phyloP scores from a whole-genome alignment of 73 alveolate genomes.

The Stentor coeruleus region DNA sequence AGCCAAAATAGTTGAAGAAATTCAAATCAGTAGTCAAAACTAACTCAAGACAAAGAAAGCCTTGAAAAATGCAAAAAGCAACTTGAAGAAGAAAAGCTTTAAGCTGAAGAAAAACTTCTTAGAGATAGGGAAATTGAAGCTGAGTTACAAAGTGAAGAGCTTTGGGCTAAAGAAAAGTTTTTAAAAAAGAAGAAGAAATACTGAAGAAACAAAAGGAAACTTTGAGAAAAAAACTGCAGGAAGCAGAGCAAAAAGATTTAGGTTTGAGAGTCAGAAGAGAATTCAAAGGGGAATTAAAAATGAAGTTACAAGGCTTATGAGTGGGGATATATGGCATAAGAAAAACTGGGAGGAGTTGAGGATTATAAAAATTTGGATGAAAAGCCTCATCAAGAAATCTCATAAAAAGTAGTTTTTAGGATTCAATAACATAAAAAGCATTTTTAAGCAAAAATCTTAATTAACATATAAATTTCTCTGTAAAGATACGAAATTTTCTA shows the following conservation, averaged over 20 bases:
- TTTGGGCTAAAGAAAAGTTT: neutral
- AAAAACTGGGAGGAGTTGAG: constrained; percentile 20
- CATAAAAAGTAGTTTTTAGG: too few species aligned
- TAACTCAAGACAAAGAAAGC: neutral
- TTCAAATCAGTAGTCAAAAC: neutral
- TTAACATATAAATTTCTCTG: too few species aligned
- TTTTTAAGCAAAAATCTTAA: too few species aligned
- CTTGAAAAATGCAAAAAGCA: constrained; percentile 6
- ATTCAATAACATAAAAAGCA: too few species aligned
- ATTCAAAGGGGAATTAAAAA: neutral
- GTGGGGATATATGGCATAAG: constrained; percentile 8
- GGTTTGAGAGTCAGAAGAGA: neutral
- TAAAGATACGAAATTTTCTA: neutral
- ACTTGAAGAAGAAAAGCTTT: constrained; percentile 4
- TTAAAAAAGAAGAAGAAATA: neutral
- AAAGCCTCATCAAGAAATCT: too few species aligned
- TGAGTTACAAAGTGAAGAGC: constrained; percentile 5
- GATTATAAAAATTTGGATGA: neutral
- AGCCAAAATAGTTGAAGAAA: neutral
- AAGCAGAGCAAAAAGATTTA: constrained; percentile 14
- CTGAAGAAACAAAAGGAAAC: neutral
- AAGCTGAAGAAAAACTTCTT: neutral
- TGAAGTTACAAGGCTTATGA: constrained; percentile 20
- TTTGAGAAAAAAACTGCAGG: constrained; percentile 7
- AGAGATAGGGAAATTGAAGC: constrained; percentile 11